phyloP scores from a whole-genome alignment of 495 filamentous ascomycete species.

The Aspergillus sclerotiicarbonarius region DNA sequence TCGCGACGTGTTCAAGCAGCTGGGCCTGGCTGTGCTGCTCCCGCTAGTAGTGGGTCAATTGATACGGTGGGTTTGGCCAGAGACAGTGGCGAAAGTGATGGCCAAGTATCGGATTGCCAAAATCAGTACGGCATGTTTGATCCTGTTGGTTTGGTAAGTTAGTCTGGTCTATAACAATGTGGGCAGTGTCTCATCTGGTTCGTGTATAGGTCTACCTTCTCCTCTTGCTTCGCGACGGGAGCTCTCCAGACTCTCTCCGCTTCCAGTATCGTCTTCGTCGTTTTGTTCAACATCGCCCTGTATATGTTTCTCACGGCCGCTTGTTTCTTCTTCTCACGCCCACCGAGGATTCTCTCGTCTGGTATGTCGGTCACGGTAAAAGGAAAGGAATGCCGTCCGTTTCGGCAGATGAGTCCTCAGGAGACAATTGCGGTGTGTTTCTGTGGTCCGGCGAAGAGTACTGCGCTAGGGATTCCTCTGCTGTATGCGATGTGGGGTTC shows the following conservation, averaged over 20 bases:
- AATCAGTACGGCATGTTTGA: conserved; percentile 43
- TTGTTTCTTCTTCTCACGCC: conserved; percentile 47
- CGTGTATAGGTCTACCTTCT: conserved; percentile 49
- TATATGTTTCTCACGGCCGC: conserved; percentile 50
- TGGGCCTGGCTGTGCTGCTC: conserved; percentile 49
- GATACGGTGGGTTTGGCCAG: conserved; percentile 48
- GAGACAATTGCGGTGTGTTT: conserved; percentile 56
- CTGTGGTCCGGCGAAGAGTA: conserved; percentile 57
- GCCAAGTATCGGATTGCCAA: conserved; percentile 46
- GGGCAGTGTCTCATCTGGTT: background rate
- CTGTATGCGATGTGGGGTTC: conserved; percentile 54
- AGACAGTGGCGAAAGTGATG: conserved; percentile 37
- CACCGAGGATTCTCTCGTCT: conserved; percentile 28
- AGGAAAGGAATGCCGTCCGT: conserved; percentile 8
- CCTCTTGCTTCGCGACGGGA: conserved; percentile 52
- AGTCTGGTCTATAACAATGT: background rate
- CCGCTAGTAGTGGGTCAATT: conserved; percentile 50
- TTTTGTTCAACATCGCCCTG: conserved; percentile 52
- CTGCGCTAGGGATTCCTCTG: conserved; percentile 51
- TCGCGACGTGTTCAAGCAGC: conserved; percentile 49
- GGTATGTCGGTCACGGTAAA: background rate
- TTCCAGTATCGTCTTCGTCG: conserved; percentile 49
- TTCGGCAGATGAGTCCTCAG: conserved; percentile 42
- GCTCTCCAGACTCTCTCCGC: conserved; percentile 47
- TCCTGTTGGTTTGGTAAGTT: conserved; percentile 52